Evolutionary conservation across 257 asterid genomes (phyloP).

Genomic region (Przewalskia tangutica): DNA sequence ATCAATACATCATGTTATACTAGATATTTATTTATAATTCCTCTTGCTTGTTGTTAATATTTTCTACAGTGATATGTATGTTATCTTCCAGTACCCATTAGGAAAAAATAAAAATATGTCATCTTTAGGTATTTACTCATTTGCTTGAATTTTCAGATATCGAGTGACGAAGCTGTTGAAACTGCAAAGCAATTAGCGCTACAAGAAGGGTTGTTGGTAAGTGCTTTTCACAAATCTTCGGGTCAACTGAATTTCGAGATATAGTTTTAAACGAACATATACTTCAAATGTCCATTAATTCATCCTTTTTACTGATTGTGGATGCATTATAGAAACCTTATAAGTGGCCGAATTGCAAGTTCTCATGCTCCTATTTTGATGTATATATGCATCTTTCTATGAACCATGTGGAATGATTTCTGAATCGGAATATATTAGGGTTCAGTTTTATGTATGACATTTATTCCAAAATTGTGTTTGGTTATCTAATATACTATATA

Average conservation of each 20-base stretch:
- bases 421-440: not conserved
- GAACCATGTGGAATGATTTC: not conserved
- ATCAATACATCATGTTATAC: too few species aligned
- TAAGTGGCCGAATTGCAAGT: not conserved
- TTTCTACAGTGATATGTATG: too few species aligned
- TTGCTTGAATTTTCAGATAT: constrained; percentile 36
- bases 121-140: not conserved
- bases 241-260: not conserved
- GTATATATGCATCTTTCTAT: not conserved
- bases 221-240: constrained; percentile 17
- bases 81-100: not conserved
- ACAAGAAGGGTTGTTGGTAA: constrained; percentile 90
- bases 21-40: too few species aligned
- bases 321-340: not conserved
- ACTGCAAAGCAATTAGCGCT: constrained; percentile 87
- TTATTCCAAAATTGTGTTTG: not conserved
- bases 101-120: not conserved
- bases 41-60: too few species aligned
- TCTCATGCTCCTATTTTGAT: not conserved
- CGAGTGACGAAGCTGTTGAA: constrained; percentile 88
- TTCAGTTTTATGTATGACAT: not conserved
- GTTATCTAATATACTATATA: too few species aligned
- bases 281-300: not conserved
- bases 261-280: not conserved
- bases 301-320: not conserved